phyloP scores from a whole-genome alignment of 345 rosid genomes.

The Salix udensis region DNA sequence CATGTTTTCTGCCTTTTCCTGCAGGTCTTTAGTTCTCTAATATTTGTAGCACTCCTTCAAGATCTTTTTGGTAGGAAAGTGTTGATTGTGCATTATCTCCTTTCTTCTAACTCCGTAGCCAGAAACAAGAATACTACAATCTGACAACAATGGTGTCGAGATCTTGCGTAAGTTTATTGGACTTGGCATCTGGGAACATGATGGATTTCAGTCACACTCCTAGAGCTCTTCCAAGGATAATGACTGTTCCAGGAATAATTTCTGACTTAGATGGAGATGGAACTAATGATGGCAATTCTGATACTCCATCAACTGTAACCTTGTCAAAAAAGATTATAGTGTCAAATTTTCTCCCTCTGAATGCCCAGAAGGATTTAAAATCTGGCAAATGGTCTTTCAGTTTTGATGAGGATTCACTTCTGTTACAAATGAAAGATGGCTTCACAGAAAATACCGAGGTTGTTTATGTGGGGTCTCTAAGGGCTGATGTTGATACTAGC shows the following conservation, averaged over 20 bases:
- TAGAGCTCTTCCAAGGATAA: constrained; percentile 47
- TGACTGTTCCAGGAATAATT: constrained; percentile 55
- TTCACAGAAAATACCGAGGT: constrained; percentile 29
- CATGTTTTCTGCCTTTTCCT: constrained; percentile 1
- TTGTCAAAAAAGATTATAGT: constrained; percentile 35
- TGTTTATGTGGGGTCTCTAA: constrained; percentile 42
- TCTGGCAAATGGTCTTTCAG: constrained; percentile 34
- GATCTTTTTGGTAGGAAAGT: neutral
- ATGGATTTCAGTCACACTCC: constrained; percentile 53
- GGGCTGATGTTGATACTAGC: constrained; percentile 33
- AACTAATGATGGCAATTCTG: constrained; percentile 9
- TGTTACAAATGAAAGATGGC: constrained; percentile 40
- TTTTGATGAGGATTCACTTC: constrained; percentile 39
- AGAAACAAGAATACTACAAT: neutral
- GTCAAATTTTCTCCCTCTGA: constrained; percentile 38
- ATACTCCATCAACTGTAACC: constrained; percentile 14
- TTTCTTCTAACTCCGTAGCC: neutral
- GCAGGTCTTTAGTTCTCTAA: constrained; percentile 10
- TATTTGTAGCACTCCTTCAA: neutral
- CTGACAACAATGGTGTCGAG: constrained; percentile 49
- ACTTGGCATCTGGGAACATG: constrained; percentile 56
- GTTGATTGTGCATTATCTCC: neutral
- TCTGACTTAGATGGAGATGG: constrained; percentile 41
- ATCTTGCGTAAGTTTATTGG: constrained; percentile 58
- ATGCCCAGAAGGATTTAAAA: constrained; percentile 30